Evolutionary conservation across 257 asterid genomes (phyloP).

Genomic region (Capsicum rhomboideum): DNA sequence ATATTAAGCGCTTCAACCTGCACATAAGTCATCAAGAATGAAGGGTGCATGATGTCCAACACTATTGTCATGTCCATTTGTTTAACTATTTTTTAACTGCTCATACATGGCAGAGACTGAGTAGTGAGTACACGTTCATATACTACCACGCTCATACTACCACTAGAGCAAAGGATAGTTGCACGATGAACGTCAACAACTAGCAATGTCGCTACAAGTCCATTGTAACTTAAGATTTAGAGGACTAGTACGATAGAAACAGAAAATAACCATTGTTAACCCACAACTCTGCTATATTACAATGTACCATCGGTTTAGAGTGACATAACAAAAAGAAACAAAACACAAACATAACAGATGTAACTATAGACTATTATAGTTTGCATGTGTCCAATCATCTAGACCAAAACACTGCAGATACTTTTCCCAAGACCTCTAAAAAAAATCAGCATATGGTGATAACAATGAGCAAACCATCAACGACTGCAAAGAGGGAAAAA

Average conservation of each 20-base stretch:
- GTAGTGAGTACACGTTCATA: too few species aligned
- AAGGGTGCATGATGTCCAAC: too few species aligned
- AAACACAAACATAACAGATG: not conserved
- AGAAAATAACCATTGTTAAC: not conserved
- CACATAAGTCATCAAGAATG: too few species aligned
- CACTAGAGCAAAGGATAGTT: not conserved
- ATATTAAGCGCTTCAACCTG: too few species aligned
- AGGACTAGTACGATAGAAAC: not conserved
- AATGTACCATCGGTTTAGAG: not conserved
- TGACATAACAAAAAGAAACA: not conserved
- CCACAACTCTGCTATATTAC: not conserved
- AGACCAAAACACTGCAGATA: not conserved
- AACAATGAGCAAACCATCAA: conserved; percentile 16
- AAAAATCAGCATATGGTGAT: not conserved
- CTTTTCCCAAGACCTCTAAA: not conserved
- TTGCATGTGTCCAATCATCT: not conserved
- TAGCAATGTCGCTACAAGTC: not conserved
- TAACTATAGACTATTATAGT: not conserved
- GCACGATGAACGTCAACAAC: not conserved
- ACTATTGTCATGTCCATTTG: too few species aligned
- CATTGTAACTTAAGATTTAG: not conserved
- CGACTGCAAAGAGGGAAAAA: conserved; percentile 29
- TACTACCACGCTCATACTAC: not conserved
- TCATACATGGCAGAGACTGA: too few species aligned
- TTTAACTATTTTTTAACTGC: too few species aligned